phyloP scores from a whole-genome alignment of 768 basidiomycete species.

The Mycena capillaripes region DNA sequence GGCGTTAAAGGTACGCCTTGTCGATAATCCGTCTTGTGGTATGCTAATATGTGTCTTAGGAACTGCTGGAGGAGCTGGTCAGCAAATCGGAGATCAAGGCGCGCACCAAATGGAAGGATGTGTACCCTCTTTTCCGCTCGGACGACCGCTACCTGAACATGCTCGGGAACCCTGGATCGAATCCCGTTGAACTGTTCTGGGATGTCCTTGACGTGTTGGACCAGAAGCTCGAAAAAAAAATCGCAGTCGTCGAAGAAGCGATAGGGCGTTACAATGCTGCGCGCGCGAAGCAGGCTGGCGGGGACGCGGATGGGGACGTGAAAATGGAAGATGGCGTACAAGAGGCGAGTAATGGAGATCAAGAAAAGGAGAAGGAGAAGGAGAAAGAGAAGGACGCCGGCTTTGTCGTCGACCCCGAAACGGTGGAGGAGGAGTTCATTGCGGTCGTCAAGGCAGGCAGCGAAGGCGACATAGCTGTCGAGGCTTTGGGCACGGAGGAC shows the following conservation, averaged over 20 bases:
- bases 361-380: slow-evolving; percentile 37
- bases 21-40: neutral
- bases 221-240: slow-evolving; percentile 86
- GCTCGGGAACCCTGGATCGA: slow-evolving; percentile 94
- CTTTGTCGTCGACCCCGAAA: slow-evolving; percentile 67
- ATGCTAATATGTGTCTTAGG: slow-evolving; percentile 54
- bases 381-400: slow-evolving; percentile 41
- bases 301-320: slow-evolving; percentile 46
- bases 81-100: slow-evolving; percentile 78
- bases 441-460: slow-evolving; percentile 62
- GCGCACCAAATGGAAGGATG: slow-evolving; percentile 91
- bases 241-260: slow-evolving; percentile 74
- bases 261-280: slow-evolving; percentile 65
- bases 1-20: slow-evolving; percentile 79
- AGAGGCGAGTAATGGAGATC: slow-evolving; percentile 40
- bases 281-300: slow-evolving; percentile 47
- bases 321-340: slow-evolving; percentile 51
- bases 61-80: slow-evolving; percentile 79
- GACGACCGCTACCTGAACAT: slow-evolving; percentile 90
- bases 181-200: slow-evolving; percentile 97
- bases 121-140: slow-evolving; percentile 81
- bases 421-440: slow-evolving; percentile 75
- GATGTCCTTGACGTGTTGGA: slow-evolving; percentile 91
- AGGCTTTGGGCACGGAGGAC: slow-evolving; percentile 64
- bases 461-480: slow-evolving; percentile 66